Base-by-base conservation (phyloP, 2,329 filamentous ascomycete genomes). In the Lachnellula arida region DNA sequence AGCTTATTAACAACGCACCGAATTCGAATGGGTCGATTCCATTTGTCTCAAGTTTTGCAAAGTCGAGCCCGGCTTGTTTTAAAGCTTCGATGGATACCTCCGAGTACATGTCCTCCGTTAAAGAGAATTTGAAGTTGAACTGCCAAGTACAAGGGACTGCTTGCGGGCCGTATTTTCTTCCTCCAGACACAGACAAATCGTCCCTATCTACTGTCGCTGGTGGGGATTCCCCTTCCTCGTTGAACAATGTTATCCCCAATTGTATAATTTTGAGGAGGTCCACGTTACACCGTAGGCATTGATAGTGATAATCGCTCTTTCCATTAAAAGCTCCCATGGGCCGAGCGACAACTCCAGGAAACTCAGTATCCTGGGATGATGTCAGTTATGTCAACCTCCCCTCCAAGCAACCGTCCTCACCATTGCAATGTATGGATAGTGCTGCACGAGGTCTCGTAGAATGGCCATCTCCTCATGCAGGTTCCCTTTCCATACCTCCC, bases 281-380 rank as follows among this genome's bases (percentile, higher is more conserved):
- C 68, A 99, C 94, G 70, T 99, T 99, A 66, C 91, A 95, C 59
- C 94, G 89, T 47, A 99, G 80, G 58, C 93, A 97, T 77, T 99
- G 94, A 75, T 99, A 99, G 72, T 99, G 94, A 70, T 99, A 99
- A 67, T 97, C 93, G 63, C 91, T 94, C 76, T 97, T 97, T 57
- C 89, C 94, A 57, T 88, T 85, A 72, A 99, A 99, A 54, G 88
- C 85, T 49, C 94, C 94, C 80, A 99, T 97, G 2, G 94, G 94
- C 64, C 94, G 84, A 25, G 93, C 91, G 52, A 99, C 93, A 52
- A 99, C 91, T 55, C 94, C 94, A n/a, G 94, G 94, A 66, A 99
- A 99, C 71, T 97, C 93, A 23, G 94, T 97, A 71, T 99, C 94
- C 92, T 96, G 70, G 51, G 56, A 49, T 35, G 43, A 49, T 61